Percentiles rank a stretch among this genome's conserved stretches.
Conservation (phyloP, 495 filamentous ascomycete genomes). For the Geoglossum glabrum region DNA sequence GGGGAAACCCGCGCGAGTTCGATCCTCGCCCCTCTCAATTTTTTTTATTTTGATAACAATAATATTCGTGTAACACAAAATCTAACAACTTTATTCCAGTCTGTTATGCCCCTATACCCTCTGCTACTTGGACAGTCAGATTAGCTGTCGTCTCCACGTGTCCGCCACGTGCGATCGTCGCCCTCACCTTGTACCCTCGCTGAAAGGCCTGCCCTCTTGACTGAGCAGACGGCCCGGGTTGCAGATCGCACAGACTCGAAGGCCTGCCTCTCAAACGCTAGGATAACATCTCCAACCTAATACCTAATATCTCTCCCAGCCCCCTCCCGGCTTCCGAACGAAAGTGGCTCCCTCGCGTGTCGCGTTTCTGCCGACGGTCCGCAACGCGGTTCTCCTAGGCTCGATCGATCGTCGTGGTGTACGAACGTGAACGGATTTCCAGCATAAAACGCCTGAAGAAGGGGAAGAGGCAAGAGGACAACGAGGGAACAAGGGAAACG, state of each 20-base stretch:
- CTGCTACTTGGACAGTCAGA: neutral
- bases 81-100: neutral
- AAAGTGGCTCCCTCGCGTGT: neutral
- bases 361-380: neutral
- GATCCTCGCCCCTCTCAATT: neutral
- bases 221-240: neutral
- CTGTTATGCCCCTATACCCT: neutral
- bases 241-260: conserved; percentile 3
- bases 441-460: neutral
- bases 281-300: neutral
- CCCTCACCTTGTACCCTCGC: neutral
- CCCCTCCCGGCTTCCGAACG: neutral
- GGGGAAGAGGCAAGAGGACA: no score
- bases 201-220: neutral
- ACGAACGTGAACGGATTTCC: neutral
- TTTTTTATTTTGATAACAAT: neutral
- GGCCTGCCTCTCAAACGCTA: neutral
- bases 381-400: neutral
- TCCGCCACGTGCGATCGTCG: neutral
- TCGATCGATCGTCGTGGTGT: neutral
- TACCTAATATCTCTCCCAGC: neutral
- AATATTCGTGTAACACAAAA: neutral
- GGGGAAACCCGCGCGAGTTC: conserved; percentile 1
- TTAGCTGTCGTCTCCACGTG: neutral
- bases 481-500: neutral